phyloP scores from a whole-genome alignment of 495 filamentous ascomycete species.

The Physcia stellaris region DNA sequence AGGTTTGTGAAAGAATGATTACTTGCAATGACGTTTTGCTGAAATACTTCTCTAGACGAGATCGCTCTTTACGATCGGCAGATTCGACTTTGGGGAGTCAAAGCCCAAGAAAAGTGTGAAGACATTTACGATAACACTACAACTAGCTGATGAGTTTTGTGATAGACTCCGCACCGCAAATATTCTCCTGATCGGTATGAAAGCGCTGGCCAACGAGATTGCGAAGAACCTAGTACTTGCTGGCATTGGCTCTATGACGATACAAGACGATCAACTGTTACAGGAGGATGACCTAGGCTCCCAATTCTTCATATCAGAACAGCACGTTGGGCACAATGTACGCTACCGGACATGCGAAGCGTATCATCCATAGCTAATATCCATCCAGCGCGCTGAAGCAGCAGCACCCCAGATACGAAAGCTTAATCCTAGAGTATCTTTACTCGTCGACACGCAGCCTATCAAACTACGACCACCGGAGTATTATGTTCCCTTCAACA shows the following conservation, averaged over 20 bases:
- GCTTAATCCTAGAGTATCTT: slow-evolving; percentile 79
- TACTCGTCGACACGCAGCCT: slow-evolving; percentile 50
- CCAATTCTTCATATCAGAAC: slow-evolving; percentile 74
- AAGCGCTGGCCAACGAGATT: slow-evolving; percentile 85
- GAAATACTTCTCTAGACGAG: slow-evolving; percentile 50
- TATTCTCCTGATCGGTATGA: slow-evolving; percentile 78
- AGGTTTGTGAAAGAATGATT: no score
- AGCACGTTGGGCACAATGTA: slow-evolving; percentile 65
- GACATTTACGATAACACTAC: neutral
- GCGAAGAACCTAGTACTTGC: slow-evolving; percentile 97
- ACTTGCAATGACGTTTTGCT: no score
- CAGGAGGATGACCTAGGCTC: slow-evolving; percentile 71
- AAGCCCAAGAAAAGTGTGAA: slow-evolving; percentile 68
- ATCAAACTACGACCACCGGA: slow-evolving; percentile 48
- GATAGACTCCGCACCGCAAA: slow-evolving; percentile 73
- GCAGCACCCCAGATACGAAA: slow-evolving; percentile 64
- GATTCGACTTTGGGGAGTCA: slow-evolving; percentile 94
- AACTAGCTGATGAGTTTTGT: neutral
- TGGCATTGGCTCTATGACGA: slow-evolving; percentile 81
- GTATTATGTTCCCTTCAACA: slow-evolving; percentile 67
- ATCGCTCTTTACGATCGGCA: slow-evolving; percentile 97
- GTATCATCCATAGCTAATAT: slow-evolving; percentile 4
- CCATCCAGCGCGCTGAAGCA: slow-evolving; percentile 60
- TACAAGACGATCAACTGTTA: slow-evolving; percentile 68
- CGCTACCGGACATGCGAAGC: slow-evolving; percentile 4